Evolutionary conservation across 1,139 yeast species (phyloP), one percentile per base, ranked within the genome.

Genomic region (Lodderomyces pseudojiufengensis): DNA sequence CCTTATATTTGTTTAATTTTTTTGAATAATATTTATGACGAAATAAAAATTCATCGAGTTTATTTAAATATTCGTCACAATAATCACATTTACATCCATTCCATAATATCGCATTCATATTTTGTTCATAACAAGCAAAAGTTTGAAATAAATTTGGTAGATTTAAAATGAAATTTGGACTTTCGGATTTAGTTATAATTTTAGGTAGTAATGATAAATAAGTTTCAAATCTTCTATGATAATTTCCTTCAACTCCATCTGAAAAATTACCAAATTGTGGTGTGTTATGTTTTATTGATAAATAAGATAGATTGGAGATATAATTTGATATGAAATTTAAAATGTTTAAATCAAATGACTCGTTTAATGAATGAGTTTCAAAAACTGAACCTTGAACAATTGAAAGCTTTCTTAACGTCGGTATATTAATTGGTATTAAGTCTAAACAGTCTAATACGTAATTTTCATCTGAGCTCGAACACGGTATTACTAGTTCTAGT

Each of bases 171-270:
- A 71, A 57, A 28, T 73, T 57, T 2, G 31, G 24, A 10, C 21
- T 27, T 9, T 24, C 12, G 3, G 36, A 30, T 26, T 50, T 44
- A 5, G 15, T 27, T 24, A 61, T 46, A 9, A 79, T 49, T 12
- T 63, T 51, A 0, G 85, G 83, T 2, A 81, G 52, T 0, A 73
- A 57, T 0, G 57, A 57, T 16, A 66, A 65, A 48, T 70, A 80
- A 9, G 82, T 47, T 15, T 64, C 66, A 35, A 75, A 60, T 46
- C 87, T 65, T 41, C 87, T 69, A 9, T 73, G 52, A 45, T 78
- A 82, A 47, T 83, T 83, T 0, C 94, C 94, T 49, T 83, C 90
- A 32, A 78, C 71, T 3, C 85, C 85, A 53, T 81, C 84, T 8
- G 39, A 34, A 24, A 57, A 41, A 7, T 43, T 41, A 3, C 51